These are phyloP conservation scores for Dinochytrium kinnereticum DNA, from an alignment of 371 early-diverging fungal species.

Conservation along the genomic window DNA sequence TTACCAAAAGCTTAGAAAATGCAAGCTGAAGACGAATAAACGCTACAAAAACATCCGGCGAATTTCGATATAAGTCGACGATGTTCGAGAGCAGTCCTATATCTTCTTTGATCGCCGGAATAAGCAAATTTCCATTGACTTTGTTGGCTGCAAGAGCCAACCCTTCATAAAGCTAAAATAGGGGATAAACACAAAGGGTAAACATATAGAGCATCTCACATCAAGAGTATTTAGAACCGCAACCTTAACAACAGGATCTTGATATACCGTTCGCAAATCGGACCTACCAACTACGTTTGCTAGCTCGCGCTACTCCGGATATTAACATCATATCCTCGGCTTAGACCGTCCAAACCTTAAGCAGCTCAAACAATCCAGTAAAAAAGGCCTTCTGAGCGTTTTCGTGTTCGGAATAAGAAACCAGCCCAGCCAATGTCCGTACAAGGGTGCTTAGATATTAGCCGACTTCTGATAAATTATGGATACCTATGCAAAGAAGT, in stretches of 20 bases:
- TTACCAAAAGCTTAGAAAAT: constrained; percentile 24
- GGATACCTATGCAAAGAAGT: background rate
- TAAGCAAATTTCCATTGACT: constrained; percentile 54
- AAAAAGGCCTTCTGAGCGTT: background rate
- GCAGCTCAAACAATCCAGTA: background rate
- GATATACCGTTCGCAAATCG: constrained; percentile 66
- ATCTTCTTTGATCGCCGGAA: background rate
- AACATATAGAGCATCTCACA: constrained; percentile 41
- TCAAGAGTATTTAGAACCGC: constrained; percentile 72
- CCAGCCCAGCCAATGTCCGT: background rate
- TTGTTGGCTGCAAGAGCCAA: constrained; percentile 73
- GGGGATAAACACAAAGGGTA: background rate
- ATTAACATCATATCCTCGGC: background rate
- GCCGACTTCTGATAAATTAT: background rate
- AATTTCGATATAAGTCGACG: constrained; percentile 62
- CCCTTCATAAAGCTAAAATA: constrained; percentile 74
- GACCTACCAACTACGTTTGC: constrained; percentile 49
- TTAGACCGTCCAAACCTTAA: background rate
- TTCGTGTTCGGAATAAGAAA: background rate
- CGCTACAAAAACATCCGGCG: constrained; percentile 68
- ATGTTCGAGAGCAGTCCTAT: constrained; percentile 39
- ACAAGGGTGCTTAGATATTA: background rate
- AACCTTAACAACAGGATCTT: constrained; percentile 60
- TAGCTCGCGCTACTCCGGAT: background rate
- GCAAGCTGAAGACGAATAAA: constrained; percentile 70